Evolutionary conservation across 169 alveolate species (phyloP), one percentile per base, ranked within the genome.

Genomic region (Eimeria acervulina): DNA sequence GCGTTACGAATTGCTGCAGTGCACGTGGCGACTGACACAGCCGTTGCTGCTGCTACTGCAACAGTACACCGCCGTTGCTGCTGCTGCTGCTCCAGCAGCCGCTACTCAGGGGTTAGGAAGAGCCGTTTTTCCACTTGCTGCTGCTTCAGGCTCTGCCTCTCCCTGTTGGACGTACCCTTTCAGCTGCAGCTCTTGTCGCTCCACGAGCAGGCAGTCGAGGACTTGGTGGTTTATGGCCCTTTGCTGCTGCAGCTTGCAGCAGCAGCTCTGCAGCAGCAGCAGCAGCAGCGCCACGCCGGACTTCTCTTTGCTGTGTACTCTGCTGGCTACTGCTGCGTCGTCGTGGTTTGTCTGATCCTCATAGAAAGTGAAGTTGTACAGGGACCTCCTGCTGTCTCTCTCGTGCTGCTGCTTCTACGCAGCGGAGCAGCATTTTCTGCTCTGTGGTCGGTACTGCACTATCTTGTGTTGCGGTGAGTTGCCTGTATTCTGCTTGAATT

Each of bases 211-310:
- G 78, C 92, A 84, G 74, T 84, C 33, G 92, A 84, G 76, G 92
- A 84, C 61, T 68, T 84, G 74, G 92, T 84, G 78, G 51, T 84
- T 17, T 84, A 84, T 55, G 92, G 92, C 33, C 92, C 92, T 15
- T n/a, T 84, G 31, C 55, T 84, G 78, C 78, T 84, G 59, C 92
- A 84, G 59, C 92, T 84, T 26, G 92, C 92, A 26, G 92, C 92
- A 31, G 92, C 78, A 7, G 92, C 92, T 7, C 59, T 52, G 92
- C 92, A 84, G 59, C 92, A 84, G 78, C 74, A 84, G 59, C 92
- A 59, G 52, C 92, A 84, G 78, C 92, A 51, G 92, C 92, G 76
- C 51, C 74, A 84, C 31, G 78, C 92, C 1, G 8, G 23, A 23
- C 21, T 84, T 21, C 40, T 84, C 36, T 84, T 52, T 84, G 78